phyloP scores from a whole-genome alignment of 495 filamentous ascomycete species.

The Daldinia vernicosa region DNA sequence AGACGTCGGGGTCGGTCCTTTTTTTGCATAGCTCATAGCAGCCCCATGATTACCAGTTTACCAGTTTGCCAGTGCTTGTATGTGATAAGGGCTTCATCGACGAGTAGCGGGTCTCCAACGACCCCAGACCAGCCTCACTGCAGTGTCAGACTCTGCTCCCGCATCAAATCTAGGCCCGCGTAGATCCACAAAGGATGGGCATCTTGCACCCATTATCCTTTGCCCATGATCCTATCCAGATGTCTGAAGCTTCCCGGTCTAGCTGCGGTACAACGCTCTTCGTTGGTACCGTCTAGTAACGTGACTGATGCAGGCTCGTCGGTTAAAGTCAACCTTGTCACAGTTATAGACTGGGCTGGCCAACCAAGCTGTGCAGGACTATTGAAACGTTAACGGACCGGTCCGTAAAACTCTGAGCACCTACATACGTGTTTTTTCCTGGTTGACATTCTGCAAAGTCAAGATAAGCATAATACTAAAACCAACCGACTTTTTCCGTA shows the following conservation, averaged over 20 bases:
- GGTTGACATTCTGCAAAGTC: constrained; percentile 7
- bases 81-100: constrained; percentile 30
- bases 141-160: constrained; percentile 34
- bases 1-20: constrained; percentile 39
- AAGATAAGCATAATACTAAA: constrained; percentile 29
- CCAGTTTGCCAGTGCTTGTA: neutral
- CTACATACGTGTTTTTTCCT: neutral
- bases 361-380: constrained; percentile 13
- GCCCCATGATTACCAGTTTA: constrained; percentile 25
- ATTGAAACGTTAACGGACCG: constrained; percentile 19
- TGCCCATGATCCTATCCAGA: constrained; percentile 12
- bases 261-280: constrained; percentile 29
- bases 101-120: constrained; percentile 18
- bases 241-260: constrained; percentile 22
- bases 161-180: constrained; percentile 38
- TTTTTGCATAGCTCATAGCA: constrained; percentile 27
- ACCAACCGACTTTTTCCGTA: constrained; percentile 21
- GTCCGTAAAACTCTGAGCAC: constrained; percentile 14
- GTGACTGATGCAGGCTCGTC: constrained; percentile 37
- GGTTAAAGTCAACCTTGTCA: constrained; percentile 39
- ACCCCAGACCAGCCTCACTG: constrained; percentile 34
- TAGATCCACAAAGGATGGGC: constrained; percentile 35
- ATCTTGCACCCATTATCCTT: constrained; percentile 36
- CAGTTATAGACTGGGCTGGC: constrained; percentile 23
- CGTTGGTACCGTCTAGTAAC: constrained; percentile 32